Conservation (phyloP, 805 yeast species). For the Suhomyces kilbournensis region DNA sequence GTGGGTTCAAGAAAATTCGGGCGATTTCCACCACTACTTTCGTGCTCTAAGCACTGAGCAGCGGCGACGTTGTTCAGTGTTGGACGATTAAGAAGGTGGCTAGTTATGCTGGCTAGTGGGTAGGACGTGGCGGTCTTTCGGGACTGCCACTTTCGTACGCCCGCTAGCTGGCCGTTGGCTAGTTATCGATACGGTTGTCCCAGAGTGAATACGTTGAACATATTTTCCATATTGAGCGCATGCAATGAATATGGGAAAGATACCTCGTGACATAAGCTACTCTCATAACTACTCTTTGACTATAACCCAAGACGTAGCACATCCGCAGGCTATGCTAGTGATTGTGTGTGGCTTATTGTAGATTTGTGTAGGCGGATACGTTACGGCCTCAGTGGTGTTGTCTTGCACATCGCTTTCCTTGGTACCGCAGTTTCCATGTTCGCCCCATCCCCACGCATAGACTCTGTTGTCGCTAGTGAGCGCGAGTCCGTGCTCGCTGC, state of each 20-base stretch:
- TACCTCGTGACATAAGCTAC: conserved; percentile 54
- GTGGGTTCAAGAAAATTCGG: conserved; percentile 2
- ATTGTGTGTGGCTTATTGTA: conserved; percentile 23
- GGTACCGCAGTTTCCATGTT: conserved; percentile 90
- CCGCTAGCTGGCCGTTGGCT: conserved; percentile 3
- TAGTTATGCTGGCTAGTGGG: conserved; percentile 4
- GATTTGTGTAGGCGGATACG: conserved; percentile 35
- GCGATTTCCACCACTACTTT: not conserved
- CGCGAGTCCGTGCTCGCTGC: conserved; percentile 85
- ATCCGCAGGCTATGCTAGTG: conserved; percentile 51
- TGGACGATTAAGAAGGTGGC: conserved; percentile 14
- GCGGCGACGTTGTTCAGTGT: conserved; percentile 3
- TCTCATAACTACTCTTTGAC: conserved; percentile 6
- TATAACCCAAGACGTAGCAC: conserved; percentile 67
- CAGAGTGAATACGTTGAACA: conserved; percentile 62
- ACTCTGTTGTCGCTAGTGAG: conserved; percentile 34
- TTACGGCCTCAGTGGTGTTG: conserved; percentile 22
- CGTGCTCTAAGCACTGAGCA: not conserved
- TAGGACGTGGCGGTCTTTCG: not conserved
- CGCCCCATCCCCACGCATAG: conserved; percentile 97
- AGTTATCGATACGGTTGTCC: conserved; percentile 59
- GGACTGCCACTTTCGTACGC: not conserved
- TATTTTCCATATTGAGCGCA: conserved; percentile 70
- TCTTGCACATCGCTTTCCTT: not conserved
- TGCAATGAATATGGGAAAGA: conserved; percentile 75